A percentile compares a stretch with the other conserved stretches of the same genome.
These are phyloP conservation scores for Salix exigua DNA, from an alignment of 345 rosid genomes.

Conservation along the genomic window DNA sequence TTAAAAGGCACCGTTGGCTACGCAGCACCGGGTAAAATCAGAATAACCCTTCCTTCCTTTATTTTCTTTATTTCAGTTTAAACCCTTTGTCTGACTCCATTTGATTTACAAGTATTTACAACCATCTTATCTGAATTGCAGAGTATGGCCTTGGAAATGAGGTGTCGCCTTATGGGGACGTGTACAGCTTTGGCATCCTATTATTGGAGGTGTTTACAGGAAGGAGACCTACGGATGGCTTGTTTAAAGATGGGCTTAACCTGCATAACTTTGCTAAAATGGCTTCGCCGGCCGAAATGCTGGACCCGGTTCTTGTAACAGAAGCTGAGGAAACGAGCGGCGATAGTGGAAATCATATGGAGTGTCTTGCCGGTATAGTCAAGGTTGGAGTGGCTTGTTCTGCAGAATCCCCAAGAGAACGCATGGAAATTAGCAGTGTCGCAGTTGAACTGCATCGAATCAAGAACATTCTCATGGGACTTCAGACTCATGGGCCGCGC, in stretches of 20 bases:
- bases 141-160: conserved; percentile 11
- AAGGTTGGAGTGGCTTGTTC: background rate
- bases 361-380: background rate
- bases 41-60: background rate
- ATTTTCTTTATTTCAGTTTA: background rate
- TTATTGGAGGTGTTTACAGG: conserved; percentile 30
- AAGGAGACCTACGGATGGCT: conserved; percentile 10
- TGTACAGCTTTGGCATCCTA: conserved; percentile 38
- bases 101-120: background rate
- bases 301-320: background rate
- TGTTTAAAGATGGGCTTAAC: conserved; percentile 4
- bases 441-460: background rate
- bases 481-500: background rate
- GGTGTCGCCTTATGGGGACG: conserved; percentile 7
- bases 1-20: background rate
- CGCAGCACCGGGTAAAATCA: conserved; percentile 7
- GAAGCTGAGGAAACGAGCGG: background rate
- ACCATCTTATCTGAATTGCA: background rate
- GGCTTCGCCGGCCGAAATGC: background rate
- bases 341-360: background rate
- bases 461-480: background rate
- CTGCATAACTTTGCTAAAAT: background rate
- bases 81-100: background rate
- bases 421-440: background rate
- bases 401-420: background rate